phyloP scores from a whole-genome alignment of 371 early-diverging fungal species.

The Circinella minor region DNA sequence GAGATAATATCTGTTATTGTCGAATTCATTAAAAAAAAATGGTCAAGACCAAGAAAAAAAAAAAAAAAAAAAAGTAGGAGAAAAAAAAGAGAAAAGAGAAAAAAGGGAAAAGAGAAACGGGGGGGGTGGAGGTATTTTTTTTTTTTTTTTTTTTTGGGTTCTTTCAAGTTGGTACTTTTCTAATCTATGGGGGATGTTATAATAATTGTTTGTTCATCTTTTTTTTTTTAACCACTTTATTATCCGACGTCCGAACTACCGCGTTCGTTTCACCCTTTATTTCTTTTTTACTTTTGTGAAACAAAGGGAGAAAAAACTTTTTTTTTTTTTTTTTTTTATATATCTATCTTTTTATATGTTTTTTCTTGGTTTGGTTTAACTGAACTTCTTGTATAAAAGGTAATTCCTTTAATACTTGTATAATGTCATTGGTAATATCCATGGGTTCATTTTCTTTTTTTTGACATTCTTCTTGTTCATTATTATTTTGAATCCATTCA shows the following conservation, averaged over 20 bases:
- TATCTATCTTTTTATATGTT: neutral
- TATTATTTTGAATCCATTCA: neutral
- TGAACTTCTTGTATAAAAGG: neutral
- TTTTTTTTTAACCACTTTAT: neutral
- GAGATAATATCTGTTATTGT: neutral
- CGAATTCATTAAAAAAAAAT: neutral
- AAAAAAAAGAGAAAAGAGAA: too few species aligned
- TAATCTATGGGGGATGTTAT: neutral
- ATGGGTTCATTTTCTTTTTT: neutral
- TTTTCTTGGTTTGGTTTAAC: neutral
- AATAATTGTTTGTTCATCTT: neutral
- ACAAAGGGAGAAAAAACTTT: neutral
- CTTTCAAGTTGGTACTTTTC: too few species aligned
- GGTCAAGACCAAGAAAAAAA: too few species aligned
- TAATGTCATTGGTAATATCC: neutral
- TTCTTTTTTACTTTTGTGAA: neutral
- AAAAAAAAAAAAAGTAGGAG: too few species aligned
- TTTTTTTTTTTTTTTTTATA: too few species aligned
- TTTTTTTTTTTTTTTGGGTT: too few species aligned
- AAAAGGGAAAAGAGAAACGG: too few species aligned
- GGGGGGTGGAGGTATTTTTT: too few species aligned
- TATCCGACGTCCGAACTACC: slow-evolving; percentile 3
- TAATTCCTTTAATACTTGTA: neutral
- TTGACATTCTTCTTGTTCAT: neutral
- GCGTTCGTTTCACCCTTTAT: slow-evolving; percentile 4